Evolutionary conservation across 495 filamentous ascomycete species (phyloP).

Genomic region (Apodospora peruviana): DNA sequence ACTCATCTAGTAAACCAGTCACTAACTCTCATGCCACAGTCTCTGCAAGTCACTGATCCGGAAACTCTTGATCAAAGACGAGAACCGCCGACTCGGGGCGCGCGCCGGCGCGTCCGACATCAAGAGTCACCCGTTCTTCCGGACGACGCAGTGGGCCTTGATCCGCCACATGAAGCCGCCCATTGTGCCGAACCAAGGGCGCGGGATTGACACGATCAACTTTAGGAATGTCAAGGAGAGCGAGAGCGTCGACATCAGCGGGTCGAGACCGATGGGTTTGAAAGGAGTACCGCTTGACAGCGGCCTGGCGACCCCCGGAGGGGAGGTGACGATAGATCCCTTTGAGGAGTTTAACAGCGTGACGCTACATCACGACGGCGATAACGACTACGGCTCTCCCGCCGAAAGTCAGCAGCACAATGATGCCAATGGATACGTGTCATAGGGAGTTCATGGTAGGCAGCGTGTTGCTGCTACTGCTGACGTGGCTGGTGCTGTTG

Average conservation of each 20-base stretch:
- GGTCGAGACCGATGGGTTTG: conserved; percentile 44
- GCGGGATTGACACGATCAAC: conserved; percentile 89
- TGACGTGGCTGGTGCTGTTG: too few relatives aligned
- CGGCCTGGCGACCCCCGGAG: conserved; percentile 77
- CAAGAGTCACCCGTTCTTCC: conserved; percentile 94
- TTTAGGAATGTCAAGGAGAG: conserved; percentile 98
- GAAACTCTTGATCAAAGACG: conserved; percentile 96
- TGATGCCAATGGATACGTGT: conserved; percentile 17
- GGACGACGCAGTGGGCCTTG: conserved; percentile 90
- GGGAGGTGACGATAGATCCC: conserved; percentile 73
- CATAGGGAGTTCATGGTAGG: conserved; percentile 12
- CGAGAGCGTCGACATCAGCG: conserved; percentile 87
- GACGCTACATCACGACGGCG: conserved; percentile 93
- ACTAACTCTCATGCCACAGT: conserved; percentile 36
- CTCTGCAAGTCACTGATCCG: conserved; percentile 95
- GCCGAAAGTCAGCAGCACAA: conserved; percentile 12
- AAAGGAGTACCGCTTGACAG: conserved; percentile 83
- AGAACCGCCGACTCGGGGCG: conserved; percentile 89
- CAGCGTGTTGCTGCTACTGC: too few relatives aligned
- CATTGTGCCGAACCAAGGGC: conserved; percentile 89
- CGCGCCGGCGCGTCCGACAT: conserved; percentile 95
- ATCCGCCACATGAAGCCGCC: conserved; percentile 98
- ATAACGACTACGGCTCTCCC: conserved; percentile 43
- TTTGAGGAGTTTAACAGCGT: conserved; percentile 99
- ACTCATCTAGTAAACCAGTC: background rate